phyloP scores from a whole-genome alignment of 1,139 yeast genomes.

The Yamadazyma dendronema region DNA sequence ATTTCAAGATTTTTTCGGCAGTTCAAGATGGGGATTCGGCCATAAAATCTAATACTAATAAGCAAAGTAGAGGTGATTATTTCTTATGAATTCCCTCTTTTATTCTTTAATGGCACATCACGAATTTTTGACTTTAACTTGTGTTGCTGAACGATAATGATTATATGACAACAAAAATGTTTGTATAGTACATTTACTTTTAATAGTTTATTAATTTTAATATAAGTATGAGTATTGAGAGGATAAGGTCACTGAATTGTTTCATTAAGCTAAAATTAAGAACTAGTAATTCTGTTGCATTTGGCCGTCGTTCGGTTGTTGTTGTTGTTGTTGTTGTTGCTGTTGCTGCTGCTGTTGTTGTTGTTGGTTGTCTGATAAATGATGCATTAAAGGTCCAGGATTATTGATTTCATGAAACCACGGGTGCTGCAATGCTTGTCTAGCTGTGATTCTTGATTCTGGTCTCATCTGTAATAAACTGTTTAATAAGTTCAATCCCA shows the following conservation, averaged over 20 bases:
- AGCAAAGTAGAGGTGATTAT: constrained; percentile 80
- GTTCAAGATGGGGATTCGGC: constrained; percentile 86
- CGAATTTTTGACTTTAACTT: not conserved
- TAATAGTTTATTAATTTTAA: constrained; percentile 8
- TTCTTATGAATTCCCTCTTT: constrained; percentile 46
- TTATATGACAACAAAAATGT: constrained; percentile 13
- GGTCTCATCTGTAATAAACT: constrained; percentile 88
- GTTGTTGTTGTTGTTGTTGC: constrained; percentile 10
- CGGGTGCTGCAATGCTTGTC: constrained; percentile 90
- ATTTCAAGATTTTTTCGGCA: constrained; percentile 91
- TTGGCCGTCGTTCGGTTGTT: not conserved
- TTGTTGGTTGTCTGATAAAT: constrained; percentile 31
- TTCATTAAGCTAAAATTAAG: not conserved
- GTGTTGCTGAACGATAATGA: constrained; percentile 9
- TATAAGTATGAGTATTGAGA: constrained; percentile 3
- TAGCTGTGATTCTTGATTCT: constrained; percentile 84
- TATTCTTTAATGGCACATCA: not conserved
- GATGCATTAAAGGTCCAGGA: constrained; percentile 38
- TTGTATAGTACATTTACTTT: constrained; percentile 14
- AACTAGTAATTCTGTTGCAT: not conserved
- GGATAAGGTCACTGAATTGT: not conserved
- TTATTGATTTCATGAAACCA: constrained; percentile 84
- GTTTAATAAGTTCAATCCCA: constrained; percentile 76
- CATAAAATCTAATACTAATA: constrained; percentile 64
- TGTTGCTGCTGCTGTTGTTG: constrained; percentile 11